Evolutionary conservation across 306 rosid species (phyloP), one percentile per base, ranked within the genome.

Genomic region (Rubus parviflorus): DNA sequence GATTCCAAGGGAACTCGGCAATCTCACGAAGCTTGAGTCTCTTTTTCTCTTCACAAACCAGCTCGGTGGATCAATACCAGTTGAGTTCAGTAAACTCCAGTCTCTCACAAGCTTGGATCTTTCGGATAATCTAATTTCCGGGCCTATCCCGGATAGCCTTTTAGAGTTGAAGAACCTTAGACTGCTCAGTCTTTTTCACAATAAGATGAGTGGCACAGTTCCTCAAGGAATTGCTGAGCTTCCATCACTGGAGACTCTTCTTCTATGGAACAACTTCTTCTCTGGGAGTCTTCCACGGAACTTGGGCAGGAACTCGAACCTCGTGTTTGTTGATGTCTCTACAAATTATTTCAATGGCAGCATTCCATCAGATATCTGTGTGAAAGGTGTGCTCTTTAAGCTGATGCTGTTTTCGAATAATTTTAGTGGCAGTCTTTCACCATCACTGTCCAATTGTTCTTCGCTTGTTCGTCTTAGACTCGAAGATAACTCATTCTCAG

Each of bases 381-480:
- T 45, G 14, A 86, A 77, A 72, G 88, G 90, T 52, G 85, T 35
- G 54, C 85, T 94, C 3, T 68, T 19, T 52, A 94, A 92, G 88
- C 76, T 94, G 75, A 94, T 94, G 70, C 78, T 94, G 86, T 94
- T 94, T 81, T 94, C 98, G 19, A 94, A 94, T 82, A 78, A 86
- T 23, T 92, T 94, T 45, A 61, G 85, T 12, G 97, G 97, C 37
- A 79, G 82, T 37, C 87, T 92, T 61, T 86, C 93, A 1, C 80
- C 81, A 5, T 81, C 95, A 30, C 86, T 94, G 48, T 80, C 89
- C 65, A 87, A 86, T 56, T 94, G 98, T 76, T 90, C 98, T 75
- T 94, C 97, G 8, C 88, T 94, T 20, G 93, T 92, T 83, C 98
- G 98, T 54, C 88, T 94, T 82, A 86, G 98, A 70, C 76, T 94